Evolutionary conservation across 2,329 filamentous ascomycete genomes (phyloP), one percentile per base, ranked within the genome.

Genomic region (Pseudocercospora pini-densiflorae): DNA sequence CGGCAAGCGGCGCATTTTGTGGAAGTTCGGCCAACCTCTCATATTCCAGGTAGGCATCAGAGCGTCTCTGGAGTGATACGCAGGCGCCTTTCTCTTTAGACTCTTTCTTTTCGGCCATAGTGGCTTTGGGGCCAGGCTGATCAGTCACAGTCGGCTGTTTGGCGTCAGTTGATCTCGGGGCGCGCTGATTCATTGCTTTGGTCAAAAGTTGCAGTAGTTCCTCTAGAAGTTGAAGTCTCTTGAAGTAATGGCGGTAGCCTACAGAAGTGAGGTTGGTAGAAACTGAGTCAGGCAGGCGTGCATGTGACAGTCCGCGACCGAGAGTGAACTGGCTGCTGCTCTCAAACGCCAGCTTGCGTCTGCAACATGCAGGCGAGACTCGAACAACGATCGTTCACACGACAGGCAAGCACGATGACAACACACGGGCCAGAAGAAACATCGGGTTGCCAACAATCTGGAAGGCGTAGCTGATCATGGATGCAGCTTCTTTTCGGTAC

Each of bases 1-100:
- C 40, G 6, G 51, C 57, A 4, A 33, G 31, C 3, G 62, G 40
- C 16, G 62, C 55, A 27, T 36, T 14, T n/a, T 64, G 7, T n/a
- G 62, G 62, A 27, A 64, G 55, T 12, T 40, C 24, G 5, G 47
- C 19, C 9, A 23, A 21, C 12, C 16, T 53, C 12, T 59, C 57
- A 31, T 64, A 63, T 29, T 47, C 45, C 14, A 9, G 31, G 40
- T 59, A 63, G 3, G 53, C 62, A 19, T n/a, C 8, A 23, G 12
- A 55, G 23, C n/a, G 23, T n/a, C 8, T 33, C 10, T 19, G 29
- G 5, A 55, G 27, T 33, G 23, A 33, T 6, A 16, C 12, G 53
- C 23, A 55, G 23, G n/a, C n/a, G n/a, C 16, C 27, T 16, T 29
- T 29, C 21, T 31, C 27, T 23, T 10, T 29, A n/a, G 1, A 14